These are phyloP conservation scores for Cardiospermum halicacabum DNA, from an alignment of 345 rosid species.

Conservation along the genomic window DNA sequence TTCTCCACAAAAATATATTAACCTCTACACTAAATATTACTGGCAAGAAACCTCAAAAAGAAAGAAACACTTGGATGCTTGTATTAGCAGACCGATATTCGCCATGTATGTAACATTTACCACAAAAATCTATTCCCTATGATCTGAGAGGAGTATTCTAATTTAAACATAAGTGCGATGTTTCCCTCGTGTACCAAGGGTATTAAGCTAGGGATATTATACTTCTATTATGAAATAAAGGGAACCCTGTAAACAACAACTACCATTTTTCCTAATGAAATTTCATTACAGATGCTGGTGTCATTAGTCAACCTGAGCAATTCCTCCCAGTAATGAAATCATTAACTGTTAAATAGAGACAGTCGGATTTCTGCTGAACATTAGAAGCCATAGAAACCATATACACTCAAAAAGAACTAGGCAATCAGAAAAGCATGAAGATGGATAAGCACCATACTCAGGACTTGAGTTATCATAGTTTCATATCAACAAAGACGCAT, in stretches of 20 bases:
- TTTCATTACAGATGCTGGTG: background rate
- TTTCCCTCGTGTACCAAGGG: no score
- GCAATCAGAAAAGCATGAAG: background rate
- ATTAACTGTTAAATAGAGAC: background rate
- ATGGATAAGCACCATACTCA: background rate
- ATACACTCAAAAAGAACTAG: background rate
- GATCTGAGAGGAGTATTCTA: no score
- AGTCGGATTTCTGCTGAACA: background rate
- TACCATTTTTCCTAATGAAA: background rate
- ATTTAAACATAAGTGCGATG: no score
- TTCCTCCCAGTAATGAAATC: background rate
- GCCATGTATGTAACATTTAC: background rate
- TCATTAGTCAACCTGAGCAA: background rate
- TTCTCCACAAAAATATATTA: background rate
- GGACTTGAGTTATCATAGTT: background rate
- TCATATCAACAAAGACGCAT: conserved; percentile 8
- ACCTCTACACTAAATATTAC: background rate
- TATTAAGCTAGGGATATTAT: no score
- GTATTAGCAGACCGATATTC: background rate
- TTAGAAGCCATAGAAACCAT: background rate
- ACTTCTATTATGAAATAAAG: background rate
- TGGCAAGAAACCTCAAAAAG: background rate
- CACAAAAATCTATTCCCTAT: no score
- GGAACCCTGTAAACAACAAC: background rate
- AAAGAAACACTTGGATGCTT: background rate